Conservation (phyloP, 2,329 filamentous ascomycete genomes). For the Monilinia vaccinii-corymbosi region DNA sequence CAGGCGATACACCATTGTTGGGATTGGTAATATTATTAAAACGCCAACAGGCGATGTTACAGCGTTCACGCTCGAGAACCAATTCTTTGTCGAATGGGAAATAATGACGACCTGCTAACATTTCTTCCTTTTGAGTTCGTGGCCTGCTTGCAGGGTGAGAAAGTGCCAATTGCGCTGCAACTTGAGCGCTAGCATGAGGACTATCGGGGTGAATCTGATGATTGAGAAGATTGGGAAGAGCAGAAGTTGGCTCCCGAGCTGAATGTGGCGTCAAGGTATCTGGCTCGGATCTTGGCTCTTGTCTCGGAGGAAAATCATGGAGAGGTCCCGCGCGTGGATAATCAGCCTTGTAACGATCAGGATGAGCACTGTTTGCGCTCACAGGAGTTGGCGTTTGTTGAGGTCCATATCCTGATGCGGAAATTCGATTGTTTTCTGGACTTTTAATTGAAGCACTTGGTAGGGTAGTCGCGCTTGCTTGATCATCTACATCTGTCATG, state of each 20-base stretch:
- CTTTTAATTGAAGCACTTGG: slow-evolving; percentile 43
- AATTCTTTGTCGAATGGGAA: slow-evolving; percentile 71
- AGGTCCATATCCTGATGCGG: slow-evolving; percentile 39
- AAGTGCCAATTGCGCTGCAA: slow-evolving; percentile 28
- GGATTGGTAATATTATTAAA: slow-evolving; percentile 82
- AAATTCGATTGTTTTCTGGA: slow-evolving; percentile 51
- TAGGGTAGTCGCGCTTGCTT: slow-evolving; percentile 49
- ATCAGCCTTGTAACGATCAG: slow-evolving; percentile 37
- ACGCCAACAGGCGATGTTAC: slow-evolving; percentile 68
- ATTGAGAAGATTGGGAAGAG: slow-evolving; percentile 43
- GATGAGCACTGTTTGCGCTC: slow-evolving; percentile 40
- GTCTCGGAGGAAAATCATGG: slow-evolving; percentile 47
- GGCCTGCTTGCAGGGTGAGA: slow-evolving; percentile 27
- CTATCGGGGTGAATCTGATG: slow-evolving; percentile 25
- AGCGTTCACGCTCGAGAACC: slow-evolving; percentile 74
- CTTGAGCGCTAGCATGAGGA: slow-evolving; percentile 26
- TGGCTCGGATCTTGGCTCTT: slow-evolving; percentile 42
- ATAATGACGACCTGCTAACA: slow-evolving; percentile 74
- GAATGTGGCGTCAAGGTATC: slow-evolving; percentile 34
- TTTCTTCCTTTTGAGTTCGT: slow-evolving; percentile 77
- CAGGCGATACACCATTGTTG: slow-evolving; percentile 57
- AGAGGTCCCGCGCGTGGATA: slow-evolving; percentile 53
- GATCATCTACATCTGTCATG: slow-evolving; percentile 47
- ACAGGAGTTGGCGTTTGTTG: slow-evolving; percentile 51
- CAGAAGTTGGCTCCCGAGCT: slow-evolving; percentile 32